Percentiles rank a stretch among this genome's conserved stretches.
Evolutionary conservation across 768 basidiomycete species (phyloP).

Genomic region (Lentinula lateritia): DNA sequence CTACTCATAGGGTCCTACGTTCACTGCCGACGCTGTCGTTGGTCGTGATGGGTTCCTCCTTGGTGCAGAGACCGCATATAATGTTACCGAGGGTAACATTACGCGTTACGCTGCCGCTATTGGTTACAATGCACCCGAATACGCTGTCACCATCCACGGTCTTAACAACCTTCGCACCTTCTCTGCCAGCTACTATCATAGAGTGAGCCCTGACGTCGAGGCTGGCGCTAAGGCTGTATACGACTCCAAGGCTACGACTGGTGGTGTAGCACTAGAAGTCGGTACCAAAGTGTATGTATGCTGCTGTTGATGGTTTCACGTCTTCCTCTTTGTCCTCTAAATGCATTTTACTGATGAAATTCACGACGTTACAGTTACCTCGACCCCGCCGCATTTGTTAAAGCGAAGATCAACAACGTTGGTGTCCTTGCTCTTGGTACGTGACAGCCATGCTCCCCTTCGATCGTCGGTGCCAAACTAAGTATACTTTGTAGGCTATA

Average conservation of each 20-base stretch:
- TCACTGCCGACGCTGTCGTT: conserved; percentile 92
- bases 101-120: conserved; percentile 88
- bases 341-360: not conserved
- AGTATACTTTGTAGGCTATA: conserved; percentile 54
- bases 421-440: conserved; percentile 84
- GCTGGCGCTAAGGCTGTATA: conserved; percentile 96
- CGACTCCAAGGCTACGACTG: conserved; percentile 85
- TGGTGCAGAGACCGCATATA: conserved; percentile 95
- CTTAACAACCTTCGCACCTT: conserved; percentile 93
- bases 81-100: conserved; percentile 89
- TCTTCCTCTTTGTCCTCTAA: not conserved
- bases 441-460: conserved; percentile 9
- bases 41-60: conserved; percentile 97
- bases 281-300: conserved; percentile 85
- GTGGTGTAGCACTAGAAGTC: conserved; percentile 87
- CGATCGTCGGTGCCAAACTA: conserved; percentile 3
- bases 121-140: conserved; percentile 95
- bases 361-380: conserved; percentile 47
- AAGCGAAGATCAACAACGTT: conserved; percentile 98
- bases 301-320: not conserved
- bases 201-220: conserved; percentile 85
- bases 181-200: conserved; percentile 97
- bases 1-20: conserved; percentile 76
- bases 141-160: conserved; percentile 90
- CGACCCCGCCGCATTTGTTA: conserved; percentile 87